Percentiles rank a stretch among this genome's conserved stretches.
Evolutionary conservation across 169 alveolate species (phyloP).

Genomic region (Cryptosporidium baileyi): DNA sequence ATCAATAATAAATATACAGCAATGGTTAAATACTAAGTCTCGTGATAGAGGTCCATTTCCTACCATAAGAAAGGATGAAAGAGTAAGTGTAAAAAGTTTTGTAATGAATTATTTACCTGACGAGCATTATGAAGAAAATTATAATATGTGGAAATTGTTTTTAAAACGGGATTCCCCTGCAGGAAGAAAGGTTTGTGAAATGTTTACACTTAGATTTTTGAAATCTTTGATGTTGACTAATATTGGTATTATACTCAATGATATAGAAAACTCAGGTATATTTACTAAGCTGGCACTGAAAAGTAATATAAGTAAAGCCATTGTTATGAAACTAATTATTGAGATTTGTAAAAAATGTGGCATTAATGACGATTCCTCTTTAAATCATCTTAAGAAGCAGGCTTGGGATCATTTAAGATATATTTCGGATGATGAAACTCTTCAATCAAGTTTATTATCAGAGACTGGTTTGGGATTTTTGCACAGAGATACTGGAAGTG

Average conservation of each 20-base stretch:
- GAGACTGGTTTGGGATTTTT: slow-evolving; percentile 90
- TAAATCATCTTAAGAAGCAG: slow-evolving; percentile 42
- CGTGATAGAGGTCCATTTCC: slow-evolving; percentile 70
- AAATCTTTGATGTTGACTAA: slow-evolving; percentile 29
- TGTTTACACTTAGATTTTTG: slow-evolving; percentile 25
- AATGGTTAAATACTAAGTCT: slow-evolving; percentile 40
- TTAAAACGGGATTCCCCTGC: slow-evolving; percentile 56
- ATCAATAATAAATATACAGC: slow-evolving; percentile 63
- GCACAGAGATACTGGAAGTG: slow-evolving; percentile 91
- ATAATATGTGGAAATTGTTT: slow-evolving; percentile 29
- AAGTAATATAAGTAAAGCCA: slow-evolving; percentile 48
- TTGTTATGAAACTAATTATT: slow-evolving; percentile 33
- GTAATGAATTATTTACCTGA: slow-evolving; percentile 45
- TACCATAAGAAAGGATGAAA: slow-evolving; percentile 28
- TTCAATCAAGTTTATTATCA: slow-evolving; percentile 79
- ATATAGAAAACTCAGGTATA: slow-evolving; percentile 50
- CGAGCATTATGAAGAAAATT: slow-evolving; percentile 29
- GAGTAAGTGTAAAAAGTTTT: slow-evolving; percentile 18
- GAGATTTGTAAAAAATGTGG: slow-evolving; percentile 15
- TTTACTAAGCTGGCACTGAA: slow-evolving; percentile 42
- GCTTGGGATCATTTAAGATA: slow-evolving; percentile 61
- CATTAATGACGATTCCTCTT: background rate
- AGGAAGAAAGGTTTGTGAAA: slow-evolving; percentile 43
- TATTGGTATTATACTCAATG: slow-evolving; percentile 44
- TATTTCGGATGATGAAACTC: slow-evolving; percentile 60